Conservation (phyloP, 768 basidiomycete genomes). For the Lactifluus volemus region DNA sequence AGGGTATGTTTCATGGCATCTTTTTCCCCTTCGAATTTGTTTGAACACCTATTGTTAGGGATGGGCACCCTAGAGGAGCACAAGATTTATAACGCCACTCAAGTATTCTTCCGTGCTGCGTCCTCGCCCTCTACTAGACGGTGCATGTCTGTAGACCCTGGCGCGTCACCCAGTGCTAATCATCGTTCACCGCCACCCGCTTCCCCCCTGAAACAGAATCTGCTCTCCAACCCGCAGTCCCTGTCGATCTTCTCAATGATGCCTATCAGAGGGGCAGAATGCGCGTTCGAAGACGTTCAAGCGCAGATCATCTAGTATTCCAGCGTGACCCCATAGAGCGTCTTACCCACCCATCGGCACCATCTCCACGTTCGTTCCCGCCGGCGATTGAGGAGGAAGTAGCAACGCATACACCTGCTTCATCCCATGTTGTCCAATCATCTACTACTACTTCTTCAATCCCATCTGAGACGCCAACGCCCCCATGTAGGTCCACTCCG, state of each 20-base stretch:
- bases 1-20: constrained; percentile 46
- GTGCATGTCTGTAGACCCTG: constrained; percentile 42
- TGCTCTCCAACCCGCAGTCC: not conserved
- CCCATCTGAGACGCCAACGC: not conserved
- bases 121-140: constrained; percentile 35
- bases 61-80: constrained; percentile 74
- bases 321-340: constrained; percentile 26
- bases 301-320: constrained; percentile 27
- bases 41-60: constrained; percentile 38
- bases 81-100: constrained; percentile 58
- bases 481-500: not conserved
- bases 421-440: not conserved
- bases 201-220: not conserved
- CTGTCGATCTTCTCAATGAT: not conserved
- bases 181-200: constrained; percentile 28
- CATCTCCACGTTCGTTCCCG: constrained; percentile 28
- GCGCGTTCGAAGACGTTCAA: constrained; percentile 24
- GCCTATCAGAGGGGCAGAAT: constrained; percentile 20
- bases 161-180: constrained; percentile 35
- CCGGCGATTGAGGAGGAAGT: constrained; percentile 7
- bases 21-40: constrained; percentile 9
- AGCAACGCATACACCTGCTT: not conserved
- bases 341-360: constrained; percentile 19
- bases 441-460: not conserved
- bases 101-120: constrained; percentile 62